A percentile compares a stretch with the other conserved stretches of the same genome.
phyloP scores from a whole-genome alignment of 352 stramenopile species.

The Peronospora destructor region DNA sequence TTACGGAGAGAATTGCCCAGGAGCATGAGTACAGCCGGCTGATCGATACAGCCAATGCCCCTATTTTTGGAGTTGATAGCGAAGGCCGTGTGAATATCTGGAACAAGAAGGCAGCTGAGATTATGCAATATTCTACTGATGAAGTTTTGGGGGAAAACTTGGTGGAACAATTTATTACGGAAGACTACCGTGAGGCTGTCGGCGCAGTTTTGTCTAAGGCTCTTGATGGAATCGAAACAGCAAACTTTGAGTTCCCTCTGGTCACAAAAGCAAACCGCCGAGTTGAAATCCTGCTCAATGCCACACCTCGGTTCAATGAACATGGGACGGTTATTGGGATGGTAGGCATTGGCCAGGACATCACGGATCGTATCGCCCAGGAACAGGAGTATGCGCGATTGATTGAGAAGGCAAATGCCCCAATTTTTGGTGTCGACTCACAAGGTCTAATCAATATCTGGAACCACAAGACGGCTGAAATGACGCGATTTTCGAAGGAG shows the following conservation, averaged over 20 bases:
- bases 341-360: constrained; percentile 85
- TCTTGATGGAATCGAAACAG: constrained; percentile 49
- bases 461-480: constrained; percentile 88
- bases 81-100: constrained; percentile 83
- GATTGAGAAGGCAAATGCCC: constrained; percentile 87
- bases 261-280: constrained; percentile 74
- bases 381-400: constrained; percentile 75
- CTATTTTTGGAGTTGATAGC: constrained; percentile 85
- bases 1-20: constrained; percentile 84
- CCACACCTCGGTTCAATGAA: constrained; percentile 80
- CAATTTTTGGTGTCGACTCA: constrained; percentile 84
- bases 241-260: constrained; percentile 83
- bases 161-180: constrained; percentile 87
- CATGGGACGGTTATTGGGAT: constrained; percentile 76
- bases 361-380: constrained; percentile 67
- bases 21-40: constrained; percentile 84
- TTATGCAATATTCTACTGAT: constrained; percentile 84
- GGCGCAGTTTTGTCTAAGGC: constrained; percentile 53
- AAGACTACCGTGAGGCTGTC: constrained; percentile 65
- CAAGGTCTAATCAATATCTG: constrained; percentile 82
- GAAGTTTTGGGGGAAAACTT: constrained; percentile 87
- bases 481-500: constrained; percentile 82
- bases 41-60: constrained; percentile 87
- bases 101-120: constrained; percentile 88
- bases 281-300: constrained; percentile 83